Evolutionary conservation across 306 rosid genomes (phyloP), one percentile per base, ranked within the genome.

Genomic region (Macrotyloma uniflorum): DNA sequence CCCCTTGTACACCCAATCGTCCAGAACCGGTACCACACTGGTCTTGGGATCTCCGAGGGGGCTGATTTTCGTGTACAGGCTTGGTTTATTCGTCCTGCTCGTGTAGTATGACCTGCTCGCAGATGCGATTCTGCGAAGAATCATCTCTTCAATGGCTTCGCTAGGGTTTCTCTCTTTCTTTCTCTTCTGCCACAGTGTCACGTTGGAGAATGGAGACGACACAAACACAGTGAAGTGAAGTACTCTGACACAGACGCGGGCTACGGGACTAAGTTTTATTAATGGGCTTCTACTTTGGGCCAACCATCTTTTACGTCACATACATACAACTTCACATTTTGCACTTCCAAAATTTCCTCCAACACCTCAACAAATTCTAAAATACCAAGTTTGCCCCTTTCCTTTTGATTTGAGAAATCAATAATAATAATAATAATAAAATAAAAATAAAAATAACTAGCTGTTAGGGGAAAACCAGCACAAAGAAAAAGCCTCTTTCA

Each of bases 1-100:
- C 0, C 97, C 95, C n/a, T 86, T 86, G 53, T 57, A 83, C 20
- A 92, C 79, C 98, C 97, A 92, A 73, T 87, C 88, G 30, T 94
- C 94, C 81, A 94, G 96, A 80, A 79, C 90, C 2, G 89, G 82
- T 16, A 24, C 85, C 20, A 90, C 75, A 66, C 88, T 89, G 0
- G 85, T 50, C 72, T 16, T 75, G 3, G 87, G 88, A 18, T 53
- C 67, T 22, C 98, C 97, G 5, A 94, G 89, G 10, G 96, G 96
- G 38, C 96, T 94, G 61, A 94, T 89, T 74, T 68, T 88, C 18
- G 82, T 49, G 83, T 94, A 94, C 12, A 92, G 87, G 32, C 66
- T 85, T 14, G 83, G 81, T 79, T 87, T 94, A 67, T 80, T 86
- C 70, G 72, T 82, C 32, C 91, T 82, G 84, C 77, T 90, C 1